Evolutionary conservation across 345 rosid species (phyloP).

Genomic region (Hibiscus syriacus): DNA sequence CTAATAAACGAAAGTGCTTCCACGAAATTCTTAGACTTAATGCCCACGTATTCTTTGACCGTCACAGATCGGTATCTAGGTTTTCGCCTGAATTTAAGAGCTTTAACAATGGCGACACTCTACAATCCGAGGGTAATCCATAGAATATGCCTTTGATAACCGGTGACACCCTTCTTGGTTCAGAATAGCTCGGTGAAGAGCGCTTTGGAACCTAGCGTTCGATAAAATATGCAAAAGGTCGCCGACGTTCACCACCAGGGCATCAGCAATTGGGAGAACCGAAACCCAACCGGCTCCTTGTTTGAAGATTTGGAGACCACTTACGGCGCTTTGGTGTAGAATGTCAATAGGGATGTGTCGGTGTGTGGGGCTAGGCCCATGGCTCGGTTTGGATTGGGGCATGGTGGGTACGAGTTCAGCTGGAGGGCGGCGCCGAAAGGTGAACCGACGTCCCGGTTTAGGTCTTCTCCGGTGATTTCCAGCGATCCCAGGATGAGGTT

Average conservation of each 20-base stretch:
- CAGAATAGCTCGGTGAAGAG: slow-evolving; percentile 57
- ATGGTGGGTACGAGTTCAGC: slow-evolving; percentile 73
- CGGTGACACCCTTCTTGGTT: slow-evolving; percentile 38
- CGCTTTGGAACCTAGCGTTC: slow-evolving; percentile 44
- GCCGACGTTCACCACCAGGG: slow-evolving; percentile 72
- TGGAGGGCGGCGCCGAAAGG: slow-evolving; percentile 34
- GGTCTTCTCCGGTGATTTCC: slow-evolving; percentile 26
- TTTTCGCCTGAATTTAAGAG: slow-evolving; percentile 15
- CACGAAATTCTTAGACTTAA: slow-evolving; percentile 46
- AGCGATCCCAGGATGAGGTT: slow-evolving; percentile 37
- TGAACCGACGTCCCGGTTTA: slow-evolving; percentile 16
- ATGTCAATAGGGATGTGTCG: slow-evolving; percentile 70
- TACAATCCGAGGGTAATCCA: slow-evolving; percentile 38
- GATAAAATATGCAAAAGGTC: slow-evolving; percentile 74
- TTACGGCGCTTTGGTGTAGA: slow-evolving; percentile 42
- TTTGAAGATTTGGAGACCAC: slow-evolving; percentile 55
- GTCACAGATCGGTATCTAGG: slow-evolving; percentile 43
- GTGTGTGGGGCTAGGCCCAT: slow-evolving; percentile 90
- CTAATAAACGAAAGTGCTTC: slow-evolving; percentile 46
- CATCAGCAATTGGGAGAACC: slow-evolving; percentile 41
- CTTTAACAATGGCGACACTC: slow-evolving; percentile 37
- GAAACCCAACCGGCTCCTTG: slow-evolving; percentile 60
- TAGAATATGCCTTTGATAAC: slow-evolving; percentile 58
- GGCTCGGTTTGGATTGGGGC: slow-evolving; percentile 60
- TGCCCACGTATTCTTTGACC: slow-evolving; percentile 39